These are phyloP conservation scores for Reticulascus tulasneorum DNA, from an alignment of 2,329 filamentous ascomycete species.

Conservation along the genomic window DNA sequence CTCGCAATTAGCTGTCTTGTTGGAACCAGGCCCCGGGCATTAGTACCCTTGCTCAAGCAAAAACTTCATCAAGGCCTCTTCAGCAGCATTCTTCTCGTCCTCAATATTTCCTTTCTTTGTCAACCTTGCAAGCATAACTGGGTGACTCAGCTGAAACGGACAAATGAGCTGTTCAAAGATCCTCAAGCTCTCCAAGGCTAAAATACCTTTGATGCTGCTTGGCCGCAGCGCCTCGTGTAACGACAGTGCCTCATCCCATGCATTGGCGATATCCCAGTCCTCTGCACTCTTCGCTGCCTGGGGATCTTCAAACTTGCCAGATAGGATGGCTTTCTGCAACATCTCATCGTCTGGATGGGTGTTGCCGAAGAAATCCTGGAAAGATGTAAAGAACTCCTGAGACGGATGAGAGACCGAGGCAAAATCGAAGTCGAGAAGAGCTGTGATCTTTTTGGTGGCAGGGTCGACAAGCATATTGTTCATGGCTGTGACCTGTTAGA, in stretches of 20 bases:
- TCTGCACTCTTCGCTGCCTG: neutral
- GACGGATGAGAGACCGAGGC: constrained; percentile 17
- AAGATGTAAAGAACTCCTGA: constrained; percentile 20
- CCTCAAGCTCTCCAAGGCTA: constrained; percentile 1
- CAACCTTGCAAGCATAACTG: constrained; percentile 2
- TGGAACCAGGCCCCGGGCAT: too few species aligned
- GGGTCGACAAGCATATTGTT: constrained; percentile 23
- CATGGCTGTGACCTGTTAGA: constrained; percentile 12
- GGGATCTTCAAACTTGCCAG: constrained; percentile 1
- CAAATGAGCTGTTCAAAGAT: constrained; percentile 1
- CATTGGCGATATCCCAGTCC: neutral
- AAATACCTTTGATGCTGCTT: neutral
- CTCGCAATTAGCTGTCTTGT: too few species aligned
- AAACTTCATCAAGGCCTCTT: constrained; percentile 1
- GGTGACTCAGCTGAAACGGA: constrained; percentile 3
- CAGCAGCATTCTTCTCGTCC: neutral
- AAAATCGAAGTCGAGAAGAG: constrained; percentile 24
- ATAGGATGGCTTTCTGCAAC: constrained; percentile 5
- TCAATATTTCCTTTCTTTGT: constrained; percentile 2
- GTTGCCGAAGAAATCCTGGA: constrained; percentile 13
- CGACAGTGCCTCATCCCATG: constrained; percentile 1
- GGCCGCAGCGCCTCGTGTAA: neutral
- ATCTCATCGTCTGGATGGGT: constrained; percentile 12
- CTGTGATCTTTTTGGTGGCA: constrained; percentile 16
- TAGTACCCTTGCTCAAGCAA: too few species aligned